Percentiles rank a stretch among this genome's conserved stretches.
Evolutionary conservation across 106 monocot genomes (phyloP).

Genomic region (Apostasia shenzhenica): DNA sequence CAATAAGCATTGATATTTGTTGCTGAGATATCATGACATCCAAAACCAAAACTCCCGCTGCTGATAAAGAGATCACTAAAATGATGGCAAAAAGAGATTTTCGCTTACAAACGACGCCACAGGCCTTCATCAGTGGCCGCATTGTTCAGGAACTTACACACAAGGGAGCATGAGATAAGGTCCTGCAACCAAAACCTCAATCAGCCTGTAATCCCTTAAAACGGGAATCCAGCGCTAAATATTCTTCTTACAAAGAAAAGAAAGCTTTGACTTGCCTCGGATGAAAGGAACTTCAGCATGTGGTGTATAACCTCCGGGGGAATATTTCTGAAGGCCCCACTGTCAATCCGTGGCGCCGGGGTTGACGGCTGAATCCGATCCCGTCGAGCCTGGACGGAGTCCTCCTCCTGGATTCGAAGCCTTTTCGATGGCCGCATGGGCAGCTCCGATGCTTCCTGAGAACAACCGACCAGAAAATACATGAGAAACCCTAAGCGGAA

Average conservation of each 20-base stretch:
- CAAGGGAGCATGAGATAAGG: slow-evolving; percentile 76
- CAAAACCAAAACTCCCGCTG: no score
- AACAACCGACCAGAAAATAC: neutral
- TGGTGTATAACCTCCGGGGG: slow-evolving; percentile 85
- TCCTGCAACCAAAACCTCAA: slow-evolving; percentile 34
- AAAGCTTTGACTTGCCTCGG: slow-evolving; percentile 48
- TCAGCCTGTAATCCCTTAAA: neutral
- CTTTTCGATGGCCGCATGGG: slow-evolving; percentile 32
- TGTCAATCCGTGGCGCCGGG: slow-evolving; percentile 29
- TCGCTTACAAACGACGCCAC: slow-evolving; percentile 89
- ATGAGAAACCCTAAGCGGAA: neutral
- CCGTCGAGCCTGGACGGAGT: neutral
- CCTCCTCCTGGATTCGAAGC: slow-evolving; percentile 25
- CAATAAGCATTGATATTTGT: no score
- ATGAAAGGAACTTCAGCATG: slow-evolving; percentile 94
- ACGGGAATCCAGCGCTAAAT: neutral
- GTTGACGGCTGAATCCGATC: neutral
- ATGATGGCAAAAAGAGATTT: neutral
- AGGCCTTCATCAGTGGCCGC: slow-evolving; percentile 87
- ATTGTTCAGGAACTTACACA: slow-evolving; percentile 64
- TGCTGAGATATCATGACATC: no score
- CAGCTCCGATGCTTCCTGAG: neutral
- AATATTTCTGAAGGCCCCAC: slow-evolving; percentile 56
- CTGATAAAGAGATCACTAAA: no score
- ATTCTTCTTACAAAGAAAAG: neutral